Evolutionary conservation across 2,329 filamentous ascomycete species (phyloP).

Genomic region (Zalaria sp.): DNA sequence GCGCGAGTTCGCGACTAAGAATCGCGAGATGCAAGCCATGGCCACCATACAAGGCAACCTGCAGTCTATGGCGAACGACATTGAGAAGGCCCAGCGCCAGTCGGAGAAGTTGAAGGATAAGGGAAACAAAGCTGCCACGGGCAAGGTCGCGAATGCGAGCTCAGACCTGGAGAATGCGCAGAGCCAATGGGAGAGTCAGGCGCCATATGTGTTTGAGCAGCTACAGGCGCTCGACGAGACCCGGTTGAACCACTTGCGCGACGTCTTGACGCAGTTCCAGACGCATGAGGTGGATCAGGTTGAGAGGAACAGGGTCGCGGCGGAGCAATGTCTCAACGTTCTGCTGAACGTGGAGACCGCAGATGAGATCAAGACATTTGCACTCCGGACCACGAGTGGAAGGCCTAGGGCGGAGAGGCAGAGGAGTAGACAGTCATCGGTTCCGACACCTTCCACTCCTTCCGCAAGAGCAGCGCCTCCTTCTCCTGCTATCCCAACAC

Average conservation of each 20-base stretch:
- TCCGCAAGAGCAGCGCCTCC: constrained; percentile 1
- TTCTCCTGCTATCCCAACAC: constrained; percentile 18
- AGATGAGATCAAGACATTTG: constrained; percentile 71
- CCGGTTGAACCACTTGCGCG: constrained; percentile 76
- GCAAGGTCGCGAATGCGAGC: constrained; percentile 63
- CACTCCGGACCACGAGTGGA: constrained; percentile 28
- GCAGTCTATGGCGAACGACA: constrained; percentile 62
- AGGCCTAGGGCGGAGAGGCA: constrained; percentile 9
- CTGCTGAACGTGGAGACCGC: constrained; percentile 77
- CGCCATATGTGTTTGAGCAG: constrained; percentile 87
- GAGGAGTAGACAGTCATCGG: background rate
- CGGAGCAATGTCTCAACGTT: constrained; percentile 66
- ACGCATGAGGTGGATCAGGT: constrained; percentile 85
- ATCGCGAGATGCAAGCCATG: constrained; percentile 67
- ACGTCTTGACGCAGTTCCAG: constrained; percentile 81
- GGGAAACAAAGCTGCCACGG: constrained; percentile 58
- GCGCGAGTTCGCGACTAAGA: constrained; percentile 57
- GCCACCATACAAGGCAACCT: constrained; percentile 71
- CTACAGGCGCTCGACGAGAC: constrained; percentile 84
- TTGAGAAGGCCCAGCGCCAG: constrained; percentile 73
- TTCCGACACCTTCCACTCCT: constrained; percentile 16
- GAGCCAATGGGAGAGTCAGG: constrained; percentile 84
- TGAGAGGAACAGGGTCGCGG: constrained; percentile 57
- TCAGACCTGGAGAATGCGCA: constrained; percentile 63
- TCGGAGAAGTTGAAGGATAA: constrained; percentile 73